Conservation (phyloP, 768 basidiomycete species). For the Serendipita sp. region DNA sequence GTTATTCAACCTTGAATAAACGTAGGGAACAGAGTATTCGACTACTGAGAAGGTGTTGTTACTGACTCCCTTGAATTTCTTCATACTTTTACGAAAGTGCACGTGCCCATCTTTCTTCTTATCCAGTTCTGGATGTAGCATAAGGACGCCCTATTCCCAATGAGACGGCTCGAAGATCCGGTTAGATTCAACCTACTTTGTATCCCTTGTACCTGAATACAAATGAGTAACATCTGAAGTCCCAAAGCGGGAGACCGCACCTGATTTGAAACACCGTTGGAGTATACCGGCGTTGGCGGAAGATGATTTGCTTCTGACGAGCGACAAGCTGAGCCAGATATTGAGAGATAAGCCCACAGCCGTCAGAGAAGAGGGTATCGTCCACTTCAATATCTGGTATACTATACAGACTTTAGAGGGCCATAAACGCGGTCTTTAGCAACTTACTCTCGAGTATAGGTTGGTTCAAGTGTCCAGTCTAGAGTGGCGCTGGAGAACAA, state of each 20-base stretch:
- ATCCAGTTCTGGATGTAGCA: slow-evolving; percentile 47
- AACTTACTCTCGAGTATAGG: slow-evolving; percentile 25
- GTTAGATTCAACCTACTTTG: slow-evolving; percentile 24
- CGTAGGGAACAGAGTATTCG: slow-evolving; percentile 42
- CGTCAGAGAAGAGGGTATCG: slow-evolving; percentile 49
- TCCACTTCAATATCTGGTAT: slow-evolving; percentile 41
- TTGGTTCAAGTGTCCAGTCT: slow-evolving; percentile 37
- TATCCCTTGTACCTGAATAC: slow-evolving; percentile 43
- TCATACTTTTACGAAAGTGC: slow-evolving; percentile 52
- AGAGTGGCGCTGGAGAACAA: slow-evolving; percentile 48
- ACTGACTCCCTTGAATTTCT: slow-evolving; percentile 41
- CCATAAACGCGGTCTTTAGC: too few species aligned
- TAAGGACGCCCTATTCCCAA: slow-evolving; percentile 31
- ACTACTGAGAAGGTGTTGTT: slow-evolving; percentile 53
- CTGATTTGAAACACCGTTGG: slow-evolving; percentile 48
- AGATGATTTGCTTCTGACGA: slow-evolving; percentile 36
- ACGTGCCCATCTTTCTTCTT: slow-evolving; percentile 25
- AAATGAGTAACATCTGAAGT: neutral
- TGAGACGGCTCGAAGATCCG: neutral
- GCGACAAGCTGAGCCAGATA: slow-evolving; percentile 35
- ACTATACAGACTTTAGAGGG: neutral
- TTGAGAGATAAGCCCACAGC: slow-evolving; percentile 46
- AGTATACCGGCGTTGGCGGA: slow-evolving; percentile 38
- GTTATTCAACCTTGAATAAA: slow-evolving; percentile 51
- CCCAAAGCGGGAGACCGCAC: slow-evolving; percentile 18